These are phyloP conservation scores for Gonapodya prolifera DNA, from an alignment of 192 early-diverging fungal species.

Conservation along the genomic window DNA sequence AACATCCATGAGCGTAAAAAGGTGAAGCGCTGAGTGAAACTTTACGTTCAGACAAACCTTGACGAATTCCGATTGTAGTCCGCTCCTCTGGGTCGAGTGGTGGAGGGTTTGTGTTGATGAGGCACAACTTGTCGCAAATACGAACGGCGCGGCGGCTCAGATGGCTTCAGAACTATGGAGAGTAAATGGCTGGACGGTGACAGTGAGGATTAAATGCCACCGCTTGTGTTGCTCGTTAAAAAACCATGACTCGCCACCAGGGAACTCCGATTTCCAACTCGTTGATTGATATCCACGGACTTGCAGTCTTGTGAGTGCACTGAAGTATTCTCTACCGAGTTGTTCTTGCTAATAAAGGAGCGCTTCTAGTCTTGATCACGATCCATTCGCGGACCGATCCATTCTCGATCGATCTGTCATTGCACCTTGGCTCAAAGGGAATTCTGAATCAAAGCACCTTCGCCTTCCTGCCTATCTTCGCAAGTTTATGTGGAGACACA, in stretches of 20 bases:
- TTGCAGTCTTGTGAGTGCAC: not conserved
- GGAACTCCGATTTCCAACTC: conserved; percentile 1
- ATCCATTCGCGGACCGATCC: not conserved
- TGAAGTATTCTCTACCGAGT: too few relatives aligned
- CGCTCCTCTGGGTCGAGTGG: not conserved
- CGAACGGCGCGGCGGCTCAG: not conserved
- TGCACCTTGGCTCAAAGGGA: not conserved
- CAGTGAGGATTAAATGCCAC: not conserved
- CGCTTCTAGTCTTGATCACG: not conserved
- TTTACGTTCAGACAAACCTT: not conserved
- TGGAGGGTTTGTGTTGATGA: conserved; percentile 1
- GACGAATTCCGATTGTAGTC: not conserved
- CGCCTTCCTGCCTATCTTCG: not conserved
- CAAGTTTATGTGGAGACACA: conserved; percentile 1
- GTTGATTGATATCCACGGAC: not conserved
- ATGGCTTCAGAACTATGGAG: not conserved
- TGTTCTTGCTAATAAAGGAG: too few relatives aligned
- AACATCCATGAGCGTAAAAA: not conserved
- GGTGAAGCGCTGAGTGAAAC: not conserved
- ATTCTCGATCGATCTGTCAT: not conserved
- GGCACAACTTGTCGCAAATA: not conserved
- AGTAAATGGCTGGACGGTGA: not conserved
- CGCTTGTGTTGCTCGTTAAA: not conserved
- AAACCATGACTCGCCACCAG: not conserved
- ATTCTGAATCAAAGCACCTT: not conserved